Percentiles rank a stretch among this genome's conserved stretches.
Evolutionary conservation across 306 rosid genomes (phyloP).

Genomic region (Dryas octopetala): DNA sequence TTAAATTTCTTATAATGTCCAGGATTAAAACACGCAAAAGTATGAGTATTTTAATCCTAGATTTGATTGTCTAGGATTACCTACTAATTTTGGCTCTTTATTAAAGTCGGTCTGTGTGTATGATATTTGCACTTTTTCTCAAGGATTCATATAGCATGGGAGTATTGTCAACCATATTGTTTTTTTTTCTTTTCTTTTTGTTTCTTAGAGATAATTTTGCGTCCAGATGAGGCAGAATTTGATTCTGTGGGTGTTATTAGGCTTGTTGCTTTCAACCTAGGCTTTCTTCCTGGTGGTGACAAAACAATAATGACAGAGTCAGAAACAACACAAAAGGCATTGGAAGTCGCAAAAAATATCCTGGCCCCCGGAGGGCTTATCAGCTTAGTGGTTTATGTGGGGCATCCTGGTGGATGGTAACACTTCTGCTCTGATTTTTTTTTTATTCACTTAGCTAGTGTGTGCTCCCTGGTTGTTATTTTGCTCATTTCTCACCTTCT

Average conservation of each 20-base stretch:
- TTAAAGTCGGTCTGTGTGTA: not conserved
- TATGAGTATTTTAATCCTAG: too few relatives aligned
- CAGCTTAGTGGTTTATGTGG: slow-evolving; percentile 81
- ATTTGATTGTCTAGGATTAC: not conserved
- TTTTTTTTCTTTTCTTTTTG: not conserved
- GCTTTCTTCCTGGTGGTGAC: slow-evolving; percentile 93
- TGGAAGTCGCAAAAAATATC: slow-evolving; percentile 68
- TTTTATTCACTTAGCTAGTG: slow-evolving; percentile 7
- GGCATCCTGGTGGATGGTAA: slow-evolving; percentile 94
- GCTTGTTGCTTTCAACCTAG: slow-evolving; percentile 92
- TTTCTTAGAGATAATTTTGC: not conserved
- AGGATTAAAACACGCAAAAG: too few relatives aligned
- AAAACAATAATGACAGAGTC: slow-evolving; percentile 68
- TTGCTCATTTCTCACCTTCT: not conserved
- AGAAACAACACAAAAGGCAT: slow-evolving; percentile 64
- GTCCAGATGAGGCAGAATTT: slow-evolving; percentile 13
- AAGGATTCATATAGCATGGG: not conserved
- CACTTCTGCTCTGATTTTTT: slow-evolving; percentile 19
- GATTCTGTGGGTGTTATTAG: slow-evolving; percentile 42
- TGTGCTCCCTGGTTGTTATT: not conserved
- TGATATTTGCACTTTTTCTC: not conserved
- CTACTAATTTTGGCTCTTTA: not conserved
- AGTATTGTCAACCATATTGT: not conserved
- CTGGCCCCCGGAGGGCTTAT: slow-evolving; percentile 72
- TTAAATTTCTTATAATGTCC: not conserved